Evolutionary conservation across 768 basidiomycete species (phyloP), one percentile per base, ranked within the genome.

Genomic region (Russula earlei): DNA sequence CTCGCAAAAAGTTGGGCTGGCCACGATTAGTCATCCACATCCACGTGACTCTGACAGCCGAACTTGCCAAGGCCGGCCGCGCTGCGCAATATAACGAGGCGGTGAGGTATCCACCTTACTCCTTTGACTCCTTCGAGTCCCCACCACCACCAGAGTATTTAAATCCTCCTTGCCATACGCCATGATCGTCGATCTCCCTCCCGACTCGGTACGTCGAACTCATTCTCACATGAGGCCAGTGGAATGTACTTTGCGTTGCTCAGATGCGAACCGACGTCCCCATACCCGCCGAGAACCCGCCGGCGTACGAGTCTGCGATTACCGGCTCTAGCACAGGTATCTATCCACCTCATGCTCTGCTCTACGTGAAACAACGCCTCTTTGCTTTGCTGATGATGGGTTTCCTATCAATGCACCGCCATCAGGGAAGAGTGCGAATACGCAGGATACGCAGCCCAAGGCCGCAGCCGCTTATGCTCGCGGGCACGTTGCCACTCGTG

Each of bases 111-210:
- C 44, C 4, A 33, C 31, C 31, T 33, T 33, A 17, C 25, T 17
- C 5, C 12, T 3, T 15, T 43, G 14, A 5, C 14, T 24, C 5
- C 27, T 1, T n/a, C n/a, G n/a, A 1, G n/a, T 45, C 19, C 5
- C 4, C 44, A n/a, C n/a, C 9, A 8, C 15, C 42, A 4, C 19
- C 12, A 19, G 20, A 7, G 37, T 54, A 41, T 41, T 24, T 49
- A 56, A 36, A 27, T 3, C 25, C 25, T 3, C 5, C 41, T 5
- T 8, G 12, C n/a, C 20, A 22, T 25, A 40, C 38, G 11, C 33
- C 25, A 58, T 58, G 57, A 58, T 58, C 3, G 2, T 58, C 6
- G 57, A 58, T 31, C 14, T 14, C n/a, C 49, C 44, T 22, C n/a
- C 24, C 2, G 22, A 19, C 15, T 10, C 44, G 15, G 56, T 57